Evolutionary conservation across 1,139 yeast species (phyloP).

Genomic region (Taiozyma sp.): DNA sequence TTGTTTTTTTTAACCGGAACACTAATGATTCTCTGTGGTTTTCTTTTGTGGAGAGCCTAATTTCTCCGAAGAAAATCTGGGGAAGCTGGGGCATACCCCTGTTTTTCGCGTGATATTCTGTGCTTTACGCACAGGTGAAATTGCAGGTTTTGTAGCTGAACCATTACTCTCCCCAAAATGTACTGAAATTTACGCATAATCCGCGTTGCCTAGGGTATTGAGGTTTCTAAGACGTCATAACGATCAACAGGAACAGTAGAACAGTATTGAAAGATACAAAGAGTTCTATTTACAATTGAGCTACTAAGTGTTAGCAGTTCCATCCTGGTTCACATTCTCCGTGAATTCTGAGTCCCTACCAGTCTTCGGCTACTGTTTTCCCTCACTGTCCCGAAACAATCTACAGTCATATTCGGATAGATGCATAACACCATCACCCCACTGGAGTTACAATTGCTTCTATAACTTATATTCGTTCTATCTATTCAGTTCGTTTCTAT

Average conservation of each 20-base stretch:
- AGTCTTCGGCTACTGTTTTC: neutral
- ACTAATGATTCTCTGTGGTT: neutral
- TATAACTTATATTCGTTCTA: neutral
- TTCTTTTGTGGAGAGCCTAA: slow-evolving; percentile 1
- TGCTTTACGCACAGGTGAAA: neutral
- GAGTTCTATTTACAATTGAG: too few relatives aligned
- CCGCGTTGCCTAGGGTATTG: neutral
- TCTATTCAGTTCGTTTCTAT: neutral
- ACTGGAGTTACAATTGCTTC: neutral
- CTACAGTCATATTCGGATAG: neutral
- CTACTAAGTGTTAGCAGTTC: too few relatives aligned
- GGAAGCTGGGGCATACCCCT: neutral
- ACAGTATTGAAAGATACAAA: too few relatives aligned
- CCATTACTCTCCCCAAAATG: neutral
- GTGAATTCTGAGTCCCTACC: neutral
- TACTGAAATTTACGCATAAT: neutral
- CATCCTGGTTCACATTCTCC: neutral
- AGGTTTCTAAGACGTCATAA: neutral
- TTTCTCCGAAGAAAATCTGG: slow-evolving; percentile 1
- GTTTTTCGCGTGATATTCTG: neutral
- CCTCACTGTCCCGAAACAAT: neutral
- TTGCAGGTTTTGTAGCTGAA: neutral
- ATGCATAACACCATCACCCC: neutral
- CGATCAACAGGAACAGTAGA: neutral
- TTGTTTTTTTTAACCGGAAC: neutral